Evolutionary conservation across 225 moss, liverwort and hornwort species (phyloP).

Genomic region (Polytrichum formosum): DNA sequence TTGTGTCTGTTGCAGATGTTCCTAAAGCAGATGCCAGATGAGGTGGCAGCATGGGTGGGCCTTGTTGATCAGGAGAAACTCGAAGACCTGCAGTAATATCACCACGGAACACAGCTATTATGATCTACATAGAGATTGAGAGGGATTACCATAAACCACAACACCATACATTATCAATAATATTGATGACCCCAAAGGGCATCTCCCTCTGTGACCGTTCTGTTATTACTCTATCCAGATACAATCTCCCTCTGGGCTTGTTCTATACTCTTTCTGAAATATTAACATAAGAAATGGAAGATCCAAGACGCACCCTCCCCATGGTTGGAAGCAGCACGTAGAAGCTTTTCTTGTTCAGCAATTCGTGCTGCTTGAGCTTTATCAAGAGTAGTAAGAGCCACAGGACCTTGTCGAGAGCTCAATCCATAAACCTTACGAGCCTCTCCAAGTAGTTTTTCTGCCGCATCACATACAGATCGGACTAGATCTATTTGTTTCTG

Average conservation of each 20-base stretch:
- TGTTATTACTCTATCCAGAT: no score
- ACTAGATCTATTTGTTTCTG: conserved; percentile 95
- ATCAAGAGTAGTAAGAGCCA: conserved; percentile 73
- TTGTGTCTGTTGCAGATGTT: conserved; percentile 59
- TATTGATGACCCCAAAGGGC: no score
- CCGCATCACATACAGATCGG: conserved; percentile 79
- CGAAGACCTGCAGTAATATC: conserved; percentile 57
- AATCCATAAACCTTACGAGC: conserved; percentile 90
- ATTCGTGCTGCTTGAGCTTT: conserved; percentile 77
- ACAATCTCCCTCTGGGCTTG: no score
- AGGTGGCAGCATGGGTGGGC: conserved; percentile 59
- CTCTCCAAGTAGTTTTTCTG: conserved; percentile 89
- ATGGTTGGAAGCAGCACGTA: conserved; percentile 73
- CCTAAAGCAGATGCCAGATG: conserved; percentile 73
- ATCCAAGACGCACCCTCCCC: conserved; percentile 70
- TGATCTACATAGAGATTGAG: neutral
- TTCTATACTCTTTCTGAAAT: no score
- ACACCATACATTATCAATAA: neutral
- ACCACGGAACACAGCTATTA: conserved; percentile 17
- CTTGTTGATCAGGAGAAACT: conserved; percentile 73
- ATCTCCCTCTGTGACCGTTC: no score
- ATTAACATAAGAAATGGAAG: neutral
- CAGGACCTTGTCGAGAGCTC: conserved; percentile 84
- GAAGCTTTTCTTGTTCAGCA: conserved; percentile 82
- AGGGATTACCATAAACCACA: neutral